A percentile compares a stretch with the other conserved stretches of the same genome.
These are phyloP conservation scores for Spathaspora gorwiae DNA, from an alignment of 805 yeast genomes.

Conservation along the genomic window DNA sequence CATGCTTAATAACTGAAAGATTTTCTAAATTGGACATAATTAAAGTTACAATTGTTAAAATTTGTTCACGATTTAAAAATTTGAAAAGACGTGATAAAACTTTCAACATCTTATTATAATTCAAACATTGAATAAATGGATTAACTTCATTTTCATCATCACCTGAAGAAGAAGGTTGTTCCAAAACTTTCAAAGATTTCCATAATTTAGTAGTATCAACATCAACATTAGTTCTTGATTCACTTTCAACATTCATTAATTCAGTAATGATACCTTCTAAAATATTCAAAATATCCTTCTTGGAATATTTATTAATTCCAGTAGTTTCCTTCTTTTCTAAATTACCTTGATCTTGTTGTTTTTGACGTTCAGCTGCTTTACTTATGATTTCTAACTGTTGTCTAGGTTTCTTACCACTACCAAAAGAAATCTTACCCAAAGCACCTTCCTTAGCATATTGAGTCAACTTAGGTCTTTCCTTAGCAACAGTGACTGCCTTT, in stretches of 20 bases:
- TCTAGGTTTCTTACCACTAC: slow-evolving; percentile 82
- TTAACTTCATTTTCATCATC: slow-evolving; percentile 47
- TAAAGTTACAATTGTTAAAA: slow-evolving; percentile 69
- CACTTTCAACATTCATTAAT: slow-evolving; percentile 74
- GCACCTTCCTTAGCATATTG: slow-evolving; percentile 78
- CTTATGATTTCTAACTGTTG: slow-evolving; percentile 68
- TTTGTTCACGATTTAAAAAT: slow-evolving; percentile 71
- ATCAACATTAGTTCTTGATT: slow-evolving; percentile 30
- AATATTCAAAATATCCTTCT: slow-evolving; percentile 50
- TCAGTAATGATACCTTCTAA: slow-evolving; percentile 77
- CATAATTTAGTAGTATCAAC: slow-evolving; percentile 51
- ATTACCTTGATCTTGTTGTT: slow-evolving; percentile 23
- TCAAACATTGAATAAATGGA: slow-evolving; percentile 78
- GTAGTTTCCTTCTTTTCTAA: slow-evolving; percentile 18
- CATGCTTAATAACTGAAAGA: slow-evolving; percentile 69
- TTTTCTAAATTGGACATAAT: slow-evolving; percentile 77
- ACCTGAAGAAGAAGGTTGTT: slow-evolving; percentile 52
- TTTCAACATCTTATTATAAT: slow-evolving; percentile 84
- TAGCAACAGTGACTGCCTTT: slow-evolving; percentile 92
- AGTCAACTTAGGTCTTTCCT: slow-evolving; percentile 70
- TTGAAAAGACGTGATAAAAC: slow-evolving; percentile 84
- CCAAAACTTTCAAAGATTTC: slow-evolving; percentile 74
- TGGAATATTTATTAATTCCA: slow-evolving; percentile 26
- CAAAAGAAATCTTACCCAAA: slow-evolving; percentile 77
- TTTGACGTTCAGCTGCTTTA: slow-evolving; percentile 46